Base-by-base conservation (phyloP, 768 basidiomycete species). In the Lactifluus piperatus region DNA sequence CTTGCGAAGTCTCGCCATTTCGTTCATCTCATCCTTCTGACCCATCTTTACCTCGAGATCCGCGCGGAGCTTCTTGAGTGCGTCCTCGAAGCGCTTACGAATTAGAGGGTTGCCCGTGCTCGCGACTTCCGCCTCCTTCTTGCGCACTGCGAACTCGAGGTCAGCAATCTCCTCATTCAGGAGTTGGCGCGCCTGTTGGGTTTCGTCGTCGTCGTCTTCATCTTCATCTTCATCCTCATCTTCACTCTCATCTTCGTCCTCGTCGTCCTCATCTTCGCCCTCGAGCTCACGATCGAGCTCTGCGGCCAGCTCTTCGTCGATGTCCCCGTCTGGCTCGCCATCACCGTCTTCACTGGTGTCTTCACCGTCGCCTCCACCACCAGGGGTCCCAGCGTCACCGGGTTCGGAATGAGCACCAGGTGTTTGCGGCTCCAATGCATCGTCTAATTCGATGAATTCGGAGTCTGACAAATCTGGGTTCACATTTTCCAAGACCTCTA, bases 51-150 rank as follows among this genome's bases (percentile, higher is more conserved):
- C 84, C 64, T 94, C 93, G 30, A 94, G 75, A 68, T 97, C 93
- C 36, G 83, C 81, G 11, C 84, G 81, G 49, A 97, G 77, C 72
- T 95, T 97, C 76, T 85, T 90, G 67, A 94, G 72, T 18, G 89
- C 87, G 69, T 95, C 94, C 70, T 94, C 91, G 72, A 95, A 94
- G 36, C 93, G 93, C 81, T 87, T 88, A 87, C 94, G 66, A 69
- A 97, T 92, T 56, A 95, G 80, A 37, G 89, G 87, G 70, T 97
- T 97, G 3, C 83, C 81, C 20, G 89, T 88, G 64, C 84, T 86
- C 2, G 86, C 80, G 61, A 94, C 84, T 71, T 95, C 93, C 22
- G 77, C 81, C 48, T 80, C 80, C 74, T 94, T 95, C 80, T 90
- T 89, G 44, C 82, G 77, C 13, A 94, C 88, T 2, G 92, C 94